Evolutionary conservation across 441 rosid species (phyloP), one percentile per base, ranked within the genome.

Genomic region (Euphorbia schlechtendalii): DNA sequence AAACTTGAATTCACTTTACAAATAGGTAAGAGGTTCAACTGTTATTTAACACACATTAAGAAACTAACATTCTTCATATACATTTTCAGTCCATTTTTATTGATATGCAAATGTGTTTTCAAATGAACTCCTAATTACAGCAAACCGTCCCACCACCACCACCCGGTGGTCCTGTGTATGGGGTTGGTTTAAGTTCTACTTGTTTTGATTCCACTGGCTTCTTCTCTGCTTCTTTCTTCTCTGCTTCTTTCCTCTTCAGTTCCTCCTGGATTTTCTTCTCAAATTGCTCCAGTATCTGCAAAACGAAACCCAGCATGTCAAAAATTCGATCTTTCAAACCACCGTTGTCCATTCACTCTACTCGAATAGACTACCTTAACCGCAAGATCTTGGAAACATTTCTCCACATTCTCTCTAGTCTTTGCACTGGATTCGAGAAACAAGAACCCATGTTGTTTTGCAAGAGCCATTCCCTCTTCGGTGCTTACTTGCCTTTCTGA

Each of bases 401-500:
- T 81, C 68, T 78, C 81, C 30, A 80, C 89, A 51, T 84, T 84
- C 25, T 73, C 73, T 49, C 84, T 75, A 30, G 89, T 82, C 77
- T 77, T 82, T 41, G 89, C 89, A 55, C 86, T 84, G 56, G 86
- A 72, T 65, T 84, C 89, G 0, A 80, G 74, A 67, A 84, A 84
- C 71, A 80, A 76, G 59, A 84, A 80, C 9, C 86, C 86, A 30
- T 78, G 74, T 54, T 82, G 77, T 73, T 82, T 76, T 0, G 89
- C 84, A 18, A 84, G 78, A 64, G 71, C 71, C 59, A 78, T 71
- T 20, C 86, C 89, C 63, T 82, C 89, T 65, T 78, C 83, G 51
- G 76, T 77, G 25, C 78, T 82, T 4, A 84, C 84, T 20, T 59
- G 80, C 73, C 86, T 82, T 65, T 78, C 84, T 41, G 84, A 69